phyloP scores from a whole-genome alignment of 805 yeast genomes.

The Ogataea paraovalis region DNA sequence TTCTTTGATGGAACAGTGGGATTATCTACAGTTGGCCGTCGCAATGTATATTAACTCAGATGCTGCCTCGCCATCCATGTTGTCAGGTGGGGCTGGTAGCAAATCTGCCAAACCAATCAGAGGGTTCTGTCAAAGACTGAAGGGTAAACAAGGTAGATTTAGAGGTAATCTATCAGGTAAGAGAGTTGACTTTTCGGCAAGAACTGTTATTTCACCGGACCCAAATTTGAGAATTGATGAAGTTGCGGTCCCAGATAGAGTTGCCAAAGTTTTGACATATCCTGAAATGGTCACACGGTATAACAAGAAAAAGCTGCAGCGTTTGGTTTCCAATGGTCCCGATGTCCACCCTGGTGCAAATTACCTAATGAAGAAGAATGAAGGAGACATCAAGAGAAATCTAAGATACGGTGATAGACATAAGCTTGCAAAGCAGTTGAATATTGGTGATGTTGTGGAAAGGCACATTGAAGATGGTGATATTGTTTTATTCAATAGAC shows the following conservation, averaged over 20 bases:
- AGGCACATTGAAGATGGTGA: slow-evolving; percentile 98
- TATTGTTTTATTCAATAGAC: slow-evolving; percentile 91
- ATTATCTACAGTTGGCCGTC: slow-evolving; percentile 86
- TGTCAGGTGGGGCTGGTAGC: slow-evolving; percentile 59
- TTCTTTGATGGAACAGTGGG: slow-evolving; percentile 98
- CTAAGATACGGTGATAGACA: slow-evolving; percentile 82
- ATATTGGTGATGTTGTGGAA: slow-evolving; percentile 90
- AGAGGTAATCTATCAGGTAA: slow-evolving; percentile 98
- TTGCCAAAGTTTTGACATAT: slow-evolving; percentile 91
- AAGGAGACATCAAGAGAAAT: slow-evolving; percentile 78
- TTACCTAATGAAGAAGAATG: slow-evolving; percentile 78
- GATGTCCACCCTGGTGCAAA: slow-evolving; percentile 94
- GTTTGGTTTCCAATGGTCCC: slow-evolving; percentile 79
- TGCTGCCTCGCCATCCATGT: slow-evolving; percentile 74
- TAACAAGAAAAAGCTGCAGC: slow-evolving; percentile 73
- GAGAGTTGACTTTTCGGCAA: slow-evolving; percentile 96
- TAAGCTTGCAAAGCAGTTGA: slow-evolving; percentile 70
- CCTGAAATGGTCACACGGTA: slow-evolving; percentile 93
- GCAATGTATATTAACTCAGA: slow-evolving; percentile 98
- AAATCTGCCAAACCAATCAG: slow-evolving; percentile 76
- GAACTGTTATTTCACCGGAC: slow-evolving; percentile 98
- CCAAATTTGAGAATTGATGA: slow-evolving; percentile 93
- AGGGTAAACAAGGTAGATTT: slow-evolving; percentile 98
- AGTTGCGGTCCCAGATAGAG: slow-evolving; percentile 97
- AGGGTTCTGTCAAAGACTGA: slow-evolving; percentile 94